phyloP scores from a whole-genome alignment of 2,329 filamentous ascomycete genomes.

The Amesomyces nigricolor region DNA sequence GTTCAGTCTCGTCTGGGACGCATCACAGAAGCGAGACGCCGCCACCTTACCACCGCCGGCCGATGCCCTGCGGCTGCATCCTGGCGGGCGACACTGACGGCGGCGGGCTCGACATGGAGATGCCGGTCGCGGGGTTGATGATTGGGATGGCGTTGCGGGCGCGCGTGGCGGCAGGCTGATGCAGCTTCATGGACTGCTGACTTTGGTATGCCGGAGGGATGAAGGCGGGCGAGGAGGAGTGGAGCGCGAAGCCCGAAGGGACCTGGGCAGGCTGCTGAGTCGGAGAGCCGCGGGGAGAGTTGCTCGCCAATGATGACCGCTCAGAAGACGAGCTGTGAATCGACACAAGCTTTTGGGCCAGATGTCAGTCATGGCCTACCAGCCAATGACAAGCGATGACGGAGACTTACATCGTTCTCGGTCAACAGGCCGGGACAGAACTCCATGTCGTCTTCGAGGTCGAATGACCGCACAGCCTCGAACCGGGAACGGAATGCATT shows the following conservation, averaged over 20 bases:
- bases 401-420: conserved; percentile 75
- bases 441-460: conserved; percentile 91
- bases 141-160: conserved; percentile 95
- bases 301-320: conserved; percentile 89
- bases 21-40: conserved; percentile 32
- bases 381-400: conserved; percentile 2
- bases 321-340: conserved; percentile 88
- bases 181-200: conserved; percentile 70
- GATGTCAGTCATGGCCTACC: conserved; percentile 20
- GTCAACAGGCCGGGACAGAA: conserved; percentile 92
- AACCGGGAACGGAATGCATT: conserved; percentile 79
- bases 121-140: conserved; percentile 89
- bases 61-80: conserved; percentile 53
- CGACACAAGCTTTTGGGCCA: conserved; percentile 63
- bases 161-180: conserved; percentile 85
- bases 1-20: conserved; percentile 29
- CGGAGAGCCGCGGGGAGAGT: conserved; percentile 86
- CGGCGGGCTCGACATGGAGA: conserved; percentile 82
- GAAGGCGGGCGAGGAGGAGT: conserved; percentile 60
- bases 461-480: conserved; percentile 87
- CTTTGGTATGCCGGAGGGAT: conserved; percentile 60
- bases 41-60: conserved; percentile 48
- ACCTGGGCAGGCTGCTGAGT: conserved; percentile 80
- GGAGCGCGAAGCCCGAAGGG: conserved; percentile 69
- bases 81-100: conserved; percentile 57